Evolutionary conservation across 306 rosid genomes (phyloP).

Genomic region (Glycyrrhiza uralensis): DNA sequence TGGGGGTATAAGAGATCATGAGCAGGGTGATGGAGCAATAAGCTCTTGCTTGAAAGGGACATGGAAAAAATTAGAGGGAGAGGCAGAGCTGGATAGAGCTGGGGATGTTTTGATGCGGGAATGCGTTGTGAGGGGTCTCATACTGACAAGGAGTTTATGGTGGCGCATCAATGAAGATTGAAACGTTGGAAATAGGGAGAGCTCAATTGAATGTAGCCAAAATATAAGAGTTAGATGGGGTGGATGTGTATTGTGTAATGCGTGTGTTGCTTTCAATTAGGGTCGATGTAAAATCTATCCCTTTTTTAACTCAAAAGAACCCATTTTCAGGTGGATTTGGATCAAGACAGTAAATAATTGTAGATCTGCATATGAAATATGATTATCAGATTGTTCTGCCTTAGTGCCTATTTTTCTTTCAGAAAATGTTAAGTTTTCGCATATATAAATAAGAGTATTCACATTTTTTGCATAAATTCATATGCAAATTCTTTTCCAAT

Average conservation of each 20-base stretch:
- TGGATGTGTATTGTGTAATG: neutral
- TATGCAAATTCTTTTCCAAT: too few species aligned
- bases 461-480: too few species aligned
- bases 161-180: constrained; percentile 19
- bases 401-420: too few species aligned
- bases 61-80: constrained; percentile 12
- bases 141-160: neutral
- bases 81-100: neutral
- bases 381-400: too few species aligned
- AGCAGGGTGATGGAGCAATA: constrained; percentile 32
- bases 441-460: too few species aligned
- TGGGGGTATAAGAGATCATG: neutral
- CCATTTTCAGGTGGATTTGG: neutral
- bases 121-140: neutral
- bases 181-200: constrained; percentile 23
- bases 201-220: constrained; percentile 1
- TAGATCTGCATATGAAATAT: too few species aligned
- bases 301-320: neutral
- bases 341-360: neutral
- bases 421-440: too few species aligned
- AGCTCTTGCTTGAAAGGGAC: constrained; percentile 45
- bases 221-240: neutral
- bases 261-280: constrained; percentile 26
- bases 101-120: neutral
- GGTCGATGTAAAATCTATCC: constrained; percentile 12